Evolutionary conservation across 2,329 filamentous ascomycete species (phyloP).

Genomic region (Teratosphaeria gauchensis): DNA sequence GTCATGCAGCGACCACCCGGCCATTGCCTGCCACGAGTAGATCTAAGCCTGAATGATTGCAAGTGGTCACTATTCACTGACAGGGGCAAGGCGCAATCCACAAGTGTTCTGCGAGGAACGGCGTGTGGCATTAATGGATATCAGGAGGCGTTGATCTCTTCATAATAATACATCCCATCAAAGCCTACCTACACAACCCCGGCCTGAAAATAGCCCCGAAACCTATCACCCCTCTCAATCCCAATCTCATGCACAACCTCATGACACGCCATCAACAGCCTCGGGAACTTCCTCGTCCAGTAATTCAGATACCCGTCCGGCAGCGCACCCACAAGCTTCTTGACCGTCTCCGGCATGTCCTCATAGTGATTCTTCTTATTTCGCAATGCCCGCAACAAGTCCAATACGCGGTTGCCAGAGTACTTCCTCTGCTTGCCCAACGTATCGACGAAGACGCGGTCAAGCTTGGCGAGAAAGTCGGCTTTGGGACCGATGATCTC

Average conservation of each 20-base stretch:
- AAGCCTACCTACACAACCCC: background rate
- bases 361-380: slow-evolving; percentile 99
- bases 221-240: slow-evolving; percentile 55
- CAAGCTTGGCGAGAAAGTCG: slow-evolving; percentile 70
- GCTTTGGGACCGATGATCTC: slow-evolving; percentile 42
- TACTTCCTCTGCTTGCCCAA: slow-evolving; percentile 94
- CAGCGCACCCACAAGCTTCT: slow-evolving; percentile 58
- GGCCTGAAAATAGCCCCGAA: slow-evolving; percentile 57
- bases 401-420: slow-evolving; percentile 70
- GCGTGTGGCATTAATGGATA: too few species aligned
- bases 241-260: slow-evolving; percentile 58
- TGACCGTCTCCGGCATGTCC: slow-evolving; percentile 79
- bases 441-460: slow-evolving; percentile 75
- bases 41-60: too few species aligned
- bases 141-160: too few species aligned
- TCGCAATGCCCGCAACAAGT: slow-evolving; percentile 75
- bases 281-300: slow-evolving; percentile 73
- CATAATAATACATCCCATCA: background rate
- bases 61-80: too few species aligned
- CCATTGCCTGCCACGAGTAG: too few species aligned
- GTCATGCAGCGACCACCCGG: too few species aligned
- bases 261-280: slow-evolving; percentile 69
- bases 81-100: too few species aligned
- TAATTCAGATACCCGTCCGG: slow-evolving; percentile 69
- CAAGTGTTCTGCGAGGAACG: too few species aligned